Evolutionary conservation across 441 rosid genomes (phyloP), one percentile per base, ranked within the genome.

Genomic region (Eutrema salsugineum): DNA sequence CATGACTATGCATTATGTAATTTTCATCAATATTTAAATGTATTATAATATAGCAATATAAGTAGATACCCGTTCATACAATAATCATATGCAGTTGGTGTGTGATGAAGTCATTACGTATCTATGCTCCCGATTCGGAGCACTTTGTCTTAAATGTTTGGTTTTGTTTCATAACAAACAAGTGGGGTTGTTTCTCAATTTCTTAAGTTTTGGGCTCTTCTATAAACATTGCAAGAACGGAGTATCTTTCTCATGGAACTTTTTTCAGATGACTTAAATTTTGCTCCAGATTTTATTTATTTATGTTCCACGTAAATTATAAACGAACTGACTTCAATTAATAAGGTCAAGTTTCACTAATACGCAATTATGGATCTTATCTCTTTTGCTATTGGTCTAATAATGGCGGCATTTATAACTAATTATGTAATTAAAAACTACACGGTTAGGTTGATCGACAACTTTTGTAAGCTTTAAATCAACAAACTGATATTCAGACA

Each of bases 351-450:
- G 58, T 44, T 75, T 75, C 58, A 61, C 65, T 53, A 68, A 68
- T 54, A 75, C 58, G 74, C 48, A 61, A 54, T 75, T 68, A 75
- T 75, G 64, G 17, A 68, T 61, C 69, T 67, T 67, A 74, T 67
- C 69, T 60, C 56, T 68, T 68, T 68, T 68, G 61, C 50, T 12
- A 73, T 75, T 75, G 70, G 78, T 68, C 78, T 61, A 75, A 30
- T 68, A 17, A 75, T 75, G 74, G 78, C 74, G 70, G 65, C 74
- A 67, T 51, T 53, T 30, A 19, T 51, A 74, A 59, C 63, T 60
- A 63, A 49, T 11, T 28, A 61, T 60, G 38, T 42, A n/a, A 60
- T 24, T 60, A 12, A 33, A 8, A 30, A 14, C 27, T 28, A 15
- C 32, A 33, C 11, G 5, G 43, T 33, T 17, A 33, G 35, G 24